Evolutionary conservation across 345 rosid genomes (phyloP).

Genomic region (Salix viminalis): DNA sequence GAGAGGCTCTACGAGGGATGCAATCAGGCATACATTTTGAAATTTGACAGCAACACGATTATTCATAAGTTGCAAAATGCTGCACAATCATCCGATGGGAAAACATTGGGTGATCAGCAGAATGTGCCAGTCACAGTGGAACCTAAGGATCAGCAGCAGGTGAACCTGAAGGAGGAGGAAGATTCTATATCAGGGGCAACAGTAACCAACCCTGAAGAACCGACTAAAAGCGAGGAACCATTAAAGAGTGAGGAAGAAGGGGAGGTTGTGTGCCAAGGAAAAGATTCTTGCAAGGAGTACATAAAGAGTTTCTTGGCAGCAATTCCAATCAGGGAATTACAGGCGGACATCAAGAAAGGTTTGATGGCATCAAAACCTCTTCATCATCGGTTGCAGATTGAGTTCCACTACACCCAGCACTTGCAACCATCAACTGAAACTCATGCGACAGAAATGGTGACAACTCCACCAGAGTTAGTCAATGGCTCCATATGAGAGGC

Average conservation of each 20-base stretch:
- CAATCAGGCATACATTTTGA: conserved; percentile 87
- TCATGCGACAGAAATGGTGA: conserved; percentile 16
- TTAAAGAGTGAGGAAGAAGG: conserved; percentile 32
- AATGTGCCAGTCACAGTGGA: conserved; percentile 22
- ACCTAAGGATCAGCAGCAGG: conserved; percentile 27
- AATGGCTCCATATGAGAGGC: conserved; percentile 25
- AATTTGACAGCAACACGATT: conserved; percentile 56
- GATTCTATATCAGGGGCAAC: conserved; percentile 17
- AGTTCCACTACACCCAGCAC: conserved; percentile 68
- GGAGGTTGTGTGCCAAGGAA: conserved; percentile 64
- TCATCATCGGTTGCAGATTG: conserved; percentile 86
- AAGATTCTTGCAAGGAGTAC: conserved; percentile 89
- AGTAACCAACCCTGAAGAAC: conserved; percentile 23
- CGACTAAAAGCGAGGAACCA: conserved; percentile 18
- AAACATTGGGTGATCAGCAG: conserved; percentile 34
- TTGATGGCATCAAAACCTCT: conserved; percentile 58
- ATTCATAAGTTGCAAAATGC: conserved; percentile 42
- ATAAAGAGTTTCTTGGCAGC: conserved; percentile 95
- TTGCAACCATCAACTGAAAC: conserved; percentile 19
- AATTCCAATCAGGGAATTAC: conserved; percentile 79
- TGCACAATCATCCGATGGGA: conserved; percentile 40
- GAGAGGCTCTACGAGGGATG: conserved; percentile 96
- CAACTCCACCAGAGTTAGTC: conserved; percentile 4
- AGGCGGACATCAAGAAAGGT: conserved; percentile 87
- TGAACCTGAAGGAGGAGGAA: conserved; percentile 32